phyloP scores from a whole-genome alignment of 495 filamentous ascomycete species.

The Amphirosellinia nigrospora region DNA sequence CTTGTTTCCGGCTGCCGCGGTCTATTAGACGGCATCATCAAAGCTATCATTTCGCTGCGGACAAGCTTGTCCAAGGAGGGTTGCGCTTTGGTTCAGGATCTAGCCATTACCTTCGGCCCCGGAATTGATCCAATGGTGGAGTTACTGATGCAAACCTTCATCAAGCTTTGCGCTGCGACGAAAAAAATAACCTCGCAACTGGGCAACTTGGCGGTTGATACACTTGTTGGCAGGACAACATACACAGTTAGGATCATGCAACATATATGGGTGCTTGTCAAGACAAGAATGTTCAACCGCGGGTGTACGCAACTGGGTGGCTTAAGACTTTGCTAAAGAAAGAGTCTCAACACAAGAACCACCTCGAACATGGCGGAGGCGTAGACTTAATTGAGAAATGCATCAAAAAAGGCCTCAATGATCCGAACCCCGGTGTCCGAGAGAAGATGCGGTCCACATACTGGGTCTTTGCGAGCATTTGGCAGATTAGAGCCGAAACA shows the following conservation, averaged over 20 bases:
- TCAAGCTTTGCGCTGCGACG: conserved; percentile 83
- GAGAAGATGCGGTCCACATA: conserved; percentile 83
- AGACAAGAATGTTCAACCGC: conserved; percentile 89
- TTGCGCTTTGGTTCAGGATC: conserved; percentile 83
- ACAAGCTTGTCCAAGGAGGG: conserved; percentile 89
- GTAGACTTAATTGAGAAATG: conserved; percentile 84
- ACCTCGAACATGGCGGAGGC: conserved; percentile 82
- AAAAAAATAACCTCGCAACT: conserved; percentile 89
- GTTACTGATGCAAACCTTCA: conserved; percentile 82
- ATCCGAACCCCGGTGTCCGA: conserved; percentile 86
- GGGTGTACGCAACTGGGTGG: conserved; percentile 82
- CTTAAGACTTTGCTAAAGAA: conserved; percentile 79
- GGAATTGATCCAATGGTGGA: conserved; percentile 89
- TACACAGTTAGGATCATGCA: conserved; percentile 82
- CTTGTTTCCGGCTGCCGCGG: conserved; percentile 73
- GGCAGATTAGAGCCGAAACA: conserved; percentile 79
- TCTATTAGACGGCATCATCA: conserved; percentile 87
- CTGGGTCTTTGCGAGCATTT: conserved; percentile 78
- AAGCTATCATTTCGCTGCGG: conserved; percentile 81
- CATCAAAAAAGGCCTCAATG: conserved; percentile 81
- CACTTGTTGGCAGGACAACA: conserved; percentile 75
- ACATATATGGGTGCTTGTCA: conserved; percentile 79
- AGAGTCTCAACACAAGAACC: conserved; percentile 76
- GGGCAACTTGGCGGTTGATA: conserved; percentile 76
- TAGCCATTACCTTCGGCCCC: conserved; percentile 76